Evolutionary conservation across 805 yeast species (phyloP).

Genomic region (Ogataea paradorogensis): DNA sequence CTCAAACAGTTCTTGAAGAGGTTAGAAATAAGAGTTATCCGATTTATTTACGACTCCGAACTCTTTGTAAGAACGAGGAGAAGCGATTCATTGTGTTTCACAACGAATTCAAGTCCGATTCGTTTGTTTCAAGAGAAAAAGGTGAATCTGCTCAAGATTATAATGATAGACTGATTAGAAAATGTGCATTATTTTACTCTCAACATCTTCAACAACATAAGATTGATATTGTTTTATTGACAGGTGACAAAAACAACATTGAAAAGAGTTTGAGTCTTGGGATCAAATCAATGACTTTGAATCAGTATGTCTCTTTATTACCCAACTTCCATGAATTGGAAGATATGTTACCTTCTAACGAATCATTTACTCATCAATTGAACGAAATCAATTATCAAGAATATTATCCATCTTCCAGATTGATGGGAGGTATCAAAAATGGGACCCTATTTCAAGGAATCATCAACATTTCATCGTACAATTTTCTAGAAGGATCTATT

Average conservation of each 20-base stretch:
- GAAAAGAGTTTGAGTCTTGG: constrained; percentile 54
- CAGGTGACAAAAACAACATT: constrained; percentile 75
- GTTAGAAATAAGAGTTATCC: constrained; percentile 86
- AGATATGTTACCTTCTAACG: constrained; percentile 69
- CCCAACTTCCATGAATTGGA: constrained; percentile 72
- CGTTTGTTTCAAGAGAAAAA: constrained; percentile 58
- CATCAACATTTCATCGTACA: constrained; percentile 77
- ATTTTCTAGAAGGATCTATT: constrained; percentile 83
- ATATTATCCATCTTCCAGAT: constrained; percentile 74
- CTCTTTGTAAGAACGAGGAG: constrained; percentile 67
- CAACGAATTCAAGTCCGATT: constrained; percentile 79
- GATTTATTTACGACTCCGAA: constrained; percentile 78
- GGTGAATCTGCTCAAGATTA: constrained; percentile 82
- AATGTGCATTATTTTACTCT: constrained; percentile 67
- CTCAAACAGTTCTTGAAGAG: constrained; percentile 93
- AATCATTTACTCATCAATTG: constrained; percentile 35
- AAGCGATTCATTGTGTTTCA: constrained; percentile 90
- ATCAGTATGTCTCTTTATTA: constrained; percentile 67
- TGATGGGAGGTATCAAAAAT: constrained; percentile 86
- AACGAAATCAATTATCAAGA: constrained; percentile 66
- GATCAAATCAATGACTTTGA: constrained; percentile 52
- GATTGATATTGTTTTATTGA: constrained; percentile 54
- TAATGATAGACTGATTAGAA: constrained; percentile 87
- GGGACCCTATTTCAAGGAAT: constrained; percentile 87
- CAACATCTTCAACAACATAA: constrained; percentile 51